Evolutionary conservation across 208 protist species (phyloP), one percentile per base, ranked within the genome.

Genomic region (Strigomonas culicis): DNA sequence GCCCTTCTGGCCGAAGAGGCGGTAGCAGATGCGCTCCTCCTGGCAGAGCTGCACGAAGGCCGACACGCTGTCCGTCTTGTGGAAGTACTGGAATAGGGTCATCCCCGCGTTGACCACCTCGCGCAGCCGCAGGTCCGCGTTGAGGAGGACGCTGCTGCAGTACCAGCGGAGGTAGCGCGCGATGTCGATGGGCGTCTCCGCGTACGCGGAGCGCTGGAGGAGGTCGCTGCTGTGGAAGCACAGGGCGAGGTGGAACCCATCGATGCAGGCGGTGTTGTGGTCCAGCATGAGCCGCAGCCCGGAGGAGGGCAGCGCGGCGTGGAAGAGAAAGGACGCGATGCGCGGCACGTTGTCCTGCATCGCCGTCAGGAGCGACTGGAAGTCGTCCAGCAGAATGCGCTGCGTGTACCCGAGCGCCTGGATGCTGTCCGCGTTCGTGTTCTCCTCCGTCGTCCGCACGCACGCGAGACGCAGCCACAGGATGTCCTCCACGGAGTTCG

Each of bases 181-280:
- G 8, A 41, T 13, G 36, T 41, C 36, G 6, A 41, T 41, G 13
- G 8, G 71, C 10, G 77, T 68, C n/a, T 79, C 82, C 21, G 82
- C 75, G 32, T 74, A 69, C 6, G 59, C 68, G 31, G 59, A 65
- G 49, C 51, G 28, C 3, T 57, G 44, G 21, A 62, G 39, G 60
- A 77, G 78, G 24, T 68, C 69, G 52, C 80, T 74, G 3, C 63
- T 52, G 46, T 82, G 73, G n/a, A 90, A 57, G 28, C 91, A 92
- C 51, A 94, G 66, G 4, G 78, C 78, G 52, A 92, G 66, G 68
- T 94, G 88, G 32, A 94, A 61, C 31, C 82, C 88, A 66, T 94
- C 88, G 10, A 91, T 69, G 59, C 85, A 78, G 13, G 82, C 87
- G 34, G 43, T 63, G 51, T 68, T 76, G 49, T 78, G 72, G 30